Evolutionary conservation across 805 yeast species (phyloP), one percentile per base, ranked within the genome.

Genomic region (Grigorovia humatica): DNA sequence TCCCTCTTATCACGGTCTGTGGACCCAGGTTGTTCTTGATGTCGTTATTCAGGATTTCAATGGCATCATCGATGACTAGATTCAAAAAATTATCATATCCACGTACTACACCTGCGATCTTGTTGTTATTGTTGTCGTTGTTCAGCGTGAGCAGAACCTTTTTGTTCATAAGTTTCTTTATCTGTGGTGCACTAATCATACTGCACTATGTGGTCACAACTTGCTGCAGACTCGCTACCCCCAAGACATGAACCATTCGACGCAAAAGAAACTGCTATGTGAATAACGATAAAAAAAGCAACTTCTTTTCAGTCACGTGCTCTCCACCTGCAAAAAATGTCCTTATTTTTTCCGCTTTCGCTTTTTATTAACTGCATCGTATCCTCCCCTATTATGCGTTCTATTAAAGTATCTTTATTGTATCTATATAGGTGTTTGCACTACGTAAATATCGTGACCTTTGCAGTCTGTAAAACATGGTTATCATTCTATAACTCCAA

Each of bases 81-180:
- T 86, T 86, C 59, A 86, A 64, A 62, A 85, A 85, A n/a, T 78
- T 69, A 64, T 91, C 98, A 65, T 81, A 91, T 1, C 98, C 98
- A 59, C 87, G 74, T 51, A 91, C 74, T 12, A 79, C 78, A 1
- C 98, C 98, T n/a, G 79, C 77, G 1, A 91, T 79, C 58, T 78
- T 78, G 48, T 97, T 75, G 13, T 85, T 70, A 1, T 96, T 95
- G 65, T 88, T 88, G 13, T 85, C 70, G 1, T 96, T 95, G 65
- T 88, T 88, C 54, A 91, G 74, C 57, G 84, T 85, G 17, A 91
- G 71, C 13, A 81, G 73, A 29, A 91, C 74, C 60, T 80, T 79
- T 68, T 86, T 87, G 63, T 86, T 90, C 78, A 88, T 75, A 64
- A 87, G 88, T 56, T 74, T 76, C 59, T 79, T 78, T 54, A 80